Base-by-base conservation (phyloP, 1,284 basidiomycete genomes). In the Mycosarcoma maydis region DNA sequence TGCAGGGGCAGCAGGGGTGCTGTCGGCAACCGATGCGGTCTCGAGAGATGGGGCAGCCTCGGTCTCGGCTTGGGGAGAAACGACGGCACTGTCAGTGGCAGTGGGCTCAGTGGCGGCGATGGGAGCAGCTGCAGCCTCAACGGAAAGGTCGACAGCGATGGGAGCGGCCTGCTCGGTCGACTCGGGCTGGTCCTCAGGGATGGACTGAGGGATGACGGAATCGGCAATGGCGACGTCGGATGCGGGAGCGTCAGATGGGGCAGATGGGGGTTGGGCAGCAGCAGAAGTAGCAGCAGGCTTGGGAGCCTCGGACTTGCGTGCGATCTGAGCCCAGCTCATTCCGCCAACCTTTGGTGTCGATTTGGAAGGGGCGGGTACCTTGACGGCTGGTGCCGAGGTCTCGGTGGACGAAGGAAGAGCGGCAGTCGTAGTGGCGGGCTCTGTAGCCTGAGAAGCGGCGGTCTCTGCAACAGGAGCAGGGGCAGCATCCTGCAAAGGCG, bases 301-400 rank as follows among this genome's bases (percentile, higher is more conserved):
- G 47, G 75, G 71, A 23, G 73, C 58, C 55, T 78, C 75, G 22
- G 61, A 72, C 58, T 72, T 61, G 48, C 76, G 75, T 36, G 79
- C 79, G 29, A 81, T 75, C 58, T 81, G 79, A 47, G 79, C 79
- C 79, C 79, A 81, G 72, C 75, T 80, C 78, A 75, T 74, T 40
- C 58, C 59, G 34, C 52, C 46, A 37, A 61, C 36, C 50, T 57
- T 64, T 48, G 62, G 45, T 19, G 59, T 45, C 20, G 55, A 26
- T 29, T 67, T 58, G 30, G 73, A 44, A 37, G 72, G 46, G 17
- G 66, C 40, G n/a, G 73, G 75, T 14, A 70, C 73, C 68, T 71
- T 67, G 53, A 69, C 66, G 14, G 70, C 66, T 23, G 65, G 61
- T 14, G 38, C 37, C 14, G 57, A 47, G 27, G 48, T 53, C 16